Evolutionary conservation across 2,329 filamentous ascomycete genomes (phyloP), one percentile per base, ranked within the genome.

Genomic region (Bipolaris bicolor): DNA sequence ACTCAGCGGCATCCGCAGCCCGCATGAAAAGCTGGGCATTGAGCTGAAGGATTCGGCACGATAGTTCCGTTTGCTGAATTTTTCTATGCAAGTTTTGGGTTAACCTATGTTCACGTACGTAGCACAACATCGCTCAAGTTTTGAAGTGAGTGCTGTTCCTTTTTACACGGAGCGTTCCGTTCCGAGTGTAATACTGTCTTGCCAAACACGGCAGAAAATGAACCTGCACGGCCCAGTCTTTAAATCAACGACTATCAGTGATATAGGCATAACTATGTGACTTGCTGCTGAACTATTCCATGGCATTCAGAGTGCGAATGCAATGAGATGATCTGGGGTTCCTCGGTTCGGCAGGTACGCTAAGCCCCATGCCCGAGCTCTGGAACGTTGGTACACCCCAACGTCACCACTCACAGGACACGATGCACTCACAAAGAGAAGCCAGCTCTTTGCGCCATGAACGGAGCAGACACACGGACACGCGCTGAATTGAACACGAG

Each of bases 381-480:
- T 44, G 18, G 43, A 36, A 54, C 51, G 55, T 58, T 45, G 50
- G 50, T 49, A 15, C 45, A 49, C 15, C 50, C 34, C 51, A 40
- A 45, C 33, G 44, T 40, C 16, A 37, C 5, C 2, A 5, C 2
- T 20, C 22, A 39, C 40, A 40, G 36, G 41, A 52, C 49, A 64
- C 58, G 37, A 68, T 69, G 65, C 64, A 59, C 61, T 57, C 51
- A 6, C 31, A 36, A 49, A 58, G 24, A 48, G 49, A 37, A 26
- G 45, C 41, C 51, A 60, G 58, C 55, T 54, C 57, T 31, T 40
- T 13, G 52, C 66, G 70, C 64, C 46, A 75, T 75, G 72, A 72
- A 70, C 57, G 67, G 70, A 58, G 64, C 59, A 62, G 65, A 68
- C 18, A 57, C 57, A 59, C 59, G 63, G 55, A 61, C 48, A 13